Percentiles rank a stretch among this genome's conserved stretches.
Conservation (phyloP, 2,329 filamentous ascomycete genomes). For the Decorospora gaudefroyi region DNA sequence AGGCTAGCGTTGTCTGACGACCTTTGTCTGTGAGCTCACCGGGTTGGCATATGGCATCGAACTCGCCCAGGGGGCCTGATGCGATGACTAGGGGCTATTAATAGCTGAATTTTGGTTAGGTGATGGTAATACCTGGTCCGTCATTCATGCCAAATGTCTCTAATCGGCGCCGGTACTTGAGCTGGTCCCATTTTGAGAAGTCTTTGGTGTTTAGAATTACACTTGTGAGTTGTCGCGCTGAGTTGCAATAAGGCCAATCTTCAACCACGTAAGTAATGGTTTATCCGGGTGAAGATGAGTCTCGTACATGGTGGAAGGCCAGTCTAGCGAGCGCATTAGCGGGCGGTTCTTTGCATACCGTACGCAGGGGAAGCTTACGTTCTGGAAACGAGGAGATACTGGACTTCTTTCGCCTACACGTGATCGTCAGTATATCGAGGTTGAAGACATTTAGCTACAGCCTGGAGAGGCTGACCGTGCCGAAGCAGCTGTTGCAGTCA, state of each 20-base stretch:
- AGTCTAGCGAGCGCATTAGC: conserved; percentile 25
- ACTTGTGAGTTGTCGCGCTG: conserved; percentile 70
- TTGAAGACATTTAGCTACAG: not conserved
- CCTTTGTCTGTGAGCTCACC: conserved; percentile 58
- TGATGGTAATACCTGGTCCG: conserved; percentile 50
- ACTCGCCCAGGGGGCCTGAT: conserved; percentile 67
- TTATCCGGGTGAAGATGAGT: not conserved
- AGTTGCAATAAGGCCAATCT: conserved; percentile 90
- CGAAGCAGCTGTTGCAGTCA: conserved; percentile 42
- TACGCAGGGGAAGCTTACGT: conserved; percentile 56
- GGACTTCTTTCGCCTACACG: conserved; percentile 73
- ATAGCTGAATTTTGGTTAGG: not conserved
- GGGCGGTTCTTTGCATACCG: not conserved
- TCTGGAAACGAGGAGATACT: conserved; percentile 84
- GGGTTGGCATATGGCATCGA: conserved; percentile 71
- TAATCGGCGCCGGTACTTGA: conserved; percentile 71
- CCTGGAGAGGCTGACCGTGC: conserved; percentile 39
- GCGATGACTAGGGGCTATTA: conserved; percentile 58
- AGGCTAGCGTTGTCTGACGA: conserved; percentile 54
- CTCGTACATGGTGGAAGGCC: conserved; percentile 42
- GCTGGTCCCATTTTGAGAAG: conserved; percentile 59
- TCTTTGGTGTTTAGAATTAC: conserved; percentile 61
- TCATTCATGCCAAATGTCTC: conserved; percentile 77
- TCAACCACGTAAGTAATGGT: conserved; percentile 10
- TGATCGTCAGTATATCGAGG: conserved; percentile 7